These are phyloP conservation scores for Pestalotiopsis sp. DNA, from an alignment of 2,329 filamentous ascomycete genomes.

Conservation along the genomic window DNA sequence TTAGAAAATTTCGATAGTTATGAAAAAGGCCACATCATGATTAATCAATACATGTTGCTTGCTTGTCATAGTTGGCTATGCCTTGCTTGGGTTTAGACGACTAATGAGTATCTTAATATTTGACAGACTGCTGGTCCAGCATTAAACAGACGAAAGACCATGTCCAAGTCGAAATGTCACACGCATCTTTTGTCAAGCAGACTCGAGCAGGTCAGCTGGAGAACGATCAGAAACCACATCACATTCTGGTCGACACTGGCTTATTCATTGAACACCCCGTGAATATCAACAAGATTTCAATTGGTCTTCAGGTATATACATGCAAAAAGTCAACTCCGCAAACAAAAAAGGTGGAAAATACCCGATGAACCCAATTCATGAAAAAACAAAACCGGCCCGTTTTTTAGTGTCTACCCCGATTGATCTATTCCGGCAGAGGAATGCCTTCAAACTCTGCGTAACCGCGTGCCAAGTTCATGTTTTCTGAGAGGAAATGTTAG, in stretches of 20 bases:
- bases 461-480: constrained; percentile 73
- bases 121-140: too few relatives aligned
- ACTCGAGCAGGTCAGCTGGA: too few relatives aligned
- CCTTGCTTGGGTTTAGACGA: too few relatives aligned
- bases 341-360: not conserved
- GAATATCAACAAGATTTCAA: constrained; percentile 9
- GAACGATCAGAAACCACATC: too few relatives aligned
- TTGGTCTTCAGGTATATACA: constrained; percentile 10
- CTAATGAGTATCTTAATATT: too few relatives aligned
- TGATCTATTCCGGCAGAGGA: constrained; percentile 36
- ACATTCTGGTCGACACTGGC: not conserved
- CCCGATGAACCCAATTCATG: not conserved
- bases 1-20: too few relatives aligned
- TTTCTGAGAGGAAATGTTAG: constrained; percentile 46
- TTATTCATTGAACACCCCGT: not conserved
- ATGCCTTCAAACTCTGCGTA: constrained; percentile 74
- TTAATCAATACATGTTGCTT: too few relatives aligned
- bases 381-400: constrained; percentile 1
- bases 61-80: too few relatives aligned
- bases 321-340: not conserved
- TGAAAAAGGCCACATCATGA: too few relatives aligned
- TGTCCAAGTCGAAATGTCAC: too few relatives aligned
- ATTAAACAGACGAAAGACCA: too few relatives aligned
- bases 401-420: constrained; percentile 15
- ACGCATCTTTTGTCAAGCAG: too few relatives aligned